Evolutionary conservation across 306 rosid species (phyloP).

Genomic region (Ormosia semicastrata): DNA sequence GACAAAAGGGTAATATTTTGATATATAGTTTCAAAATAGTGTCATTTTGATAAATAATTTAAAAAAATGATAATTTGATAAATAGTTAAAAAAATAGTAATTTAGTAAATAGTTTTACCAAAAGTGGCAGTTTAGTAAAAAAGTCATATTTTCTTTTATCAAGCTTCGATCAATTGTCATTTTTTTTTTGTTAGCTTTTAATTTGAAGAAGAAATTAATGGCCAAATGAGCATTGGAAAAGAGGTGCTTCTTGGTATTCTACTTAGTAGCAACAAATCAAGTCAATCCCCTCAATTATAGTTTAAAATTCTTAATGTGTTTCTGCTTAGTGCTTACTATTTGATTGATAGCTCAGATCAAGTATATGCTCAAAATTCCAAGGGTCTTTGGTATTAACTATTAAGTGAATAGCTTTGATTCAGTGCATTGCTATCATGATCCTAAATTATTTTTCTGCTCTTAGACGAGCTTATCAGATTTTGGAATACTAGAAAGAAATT

Average conservation of each 20-base stretch:
- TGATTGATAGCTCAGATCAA: slow-evolving; percentile 24
- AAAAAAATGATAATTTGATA: too few relatives aligned
- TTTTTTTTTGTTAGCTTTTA: slow-evolving; percentile 9
- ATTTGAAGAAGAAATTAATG: neutral
- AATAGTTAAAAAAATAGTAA: too few relatives aligned
- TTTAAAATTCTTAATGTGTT: slow-evolving; percentile 10
- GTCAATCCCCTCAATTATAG: slow-evolving; percentile 16
- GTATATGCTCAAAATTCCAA: neutral
- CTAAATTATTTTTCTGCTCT: slow-evolving; percentile 1
- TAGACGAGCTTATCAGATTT: slow-evolving; percentile 2
- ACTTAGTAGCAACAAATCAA: slow-evolving; percentile 22
- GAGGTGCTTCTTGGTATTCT: slow-evolving; percentile 25
- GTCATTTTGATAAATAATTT: too few relatives aligned
- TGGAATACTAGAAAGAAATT: slow-evolving; percentile 10
- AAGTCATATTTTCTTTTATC: slow-evolving; percentile 4
- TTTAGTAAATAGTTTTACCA: too few relatives aligned
- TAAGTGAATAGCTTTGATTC: neutral
- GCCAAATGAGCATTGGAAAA: neutral
- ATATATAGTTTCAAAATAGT: too few relatives aligned
- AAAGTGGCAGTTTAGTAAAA: too few relatives aligned
- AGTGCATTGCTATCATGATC: slow-evolving; percentile 9
- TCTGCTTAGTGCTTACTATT: slow-evolving; percentile 23
- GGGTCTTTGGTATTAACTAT: neutral
- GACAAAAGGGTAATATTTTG: too few relatives aligned
- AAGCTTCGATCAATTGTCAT: slow-evolving; percentile 20